phyloP scores from a whole-genome alignment of 306 rosid genomes.

The Cucurbita ficifolia region DNA sequence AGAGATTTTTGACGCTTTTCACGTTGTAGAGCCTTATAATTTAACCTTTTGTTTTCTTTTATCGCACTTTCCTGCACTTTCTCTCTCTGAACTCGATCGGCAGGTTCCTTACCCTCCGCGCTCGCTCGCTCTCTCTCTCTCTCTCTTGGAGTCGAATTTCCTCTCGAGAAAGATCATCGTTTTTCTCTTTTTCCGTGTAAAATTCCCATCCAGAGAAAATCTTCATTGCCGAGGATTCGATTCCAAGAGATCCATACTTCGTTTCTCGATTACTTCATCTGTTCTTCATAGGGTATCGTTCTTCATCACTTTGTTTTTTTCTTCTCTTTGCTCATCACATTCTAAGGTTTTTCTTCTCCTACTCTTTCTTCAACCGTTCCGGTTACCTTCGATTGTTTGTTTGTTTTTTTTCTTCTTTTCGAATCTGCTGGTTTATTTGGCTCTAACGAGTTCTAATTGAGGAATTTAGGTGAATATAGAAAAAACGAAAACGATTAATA shows the following conservation, averaged over 20 bases:
- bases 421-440: not conserved
- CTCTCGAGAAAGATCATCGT: slow-evolving; percentile 5
- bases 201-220: not conserved
- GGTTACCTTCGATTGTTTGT: slow-evolving; percentile 6
- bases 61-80: slow-evolving; percentile 1
- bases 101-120: slow-evolving; percentile 11
- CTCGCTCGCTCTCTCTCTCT: slow-evolving; percentile 14
- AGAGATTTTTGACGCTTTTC: not conserved
- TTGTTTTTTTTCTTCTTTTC: not conserved
- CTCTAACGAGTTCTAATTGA: slow-evolving; percentile 7
- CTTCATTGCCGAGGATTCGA: slow-evolving; percentile 22
- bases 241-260: slow-evolving; percentile 12
- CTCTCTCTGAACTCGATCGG: slow-evolving; percentile 43
- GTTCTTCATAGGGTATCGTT: slow-evolving; percentile 35
- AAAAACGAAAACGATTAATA: not conserved
- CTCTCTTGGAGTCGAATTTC: slow-evolving; percentile 43
- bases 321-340: not conserved
- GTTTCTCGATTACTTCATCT: slow-evolving; percentile 14
- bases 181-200: not conserved
- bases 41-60: not conserved
- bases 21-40: not conserved
- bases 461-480: slow-evolving; percentile 15
- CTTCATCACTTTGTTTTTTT: not conserved
- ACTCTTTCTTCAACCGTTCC: not conserved
- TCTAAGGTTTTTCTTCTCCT: not conserved